Base-by-base conservation (phyloP, 306 rosid species). In the Elaeagnus macrophylla region DNA sequence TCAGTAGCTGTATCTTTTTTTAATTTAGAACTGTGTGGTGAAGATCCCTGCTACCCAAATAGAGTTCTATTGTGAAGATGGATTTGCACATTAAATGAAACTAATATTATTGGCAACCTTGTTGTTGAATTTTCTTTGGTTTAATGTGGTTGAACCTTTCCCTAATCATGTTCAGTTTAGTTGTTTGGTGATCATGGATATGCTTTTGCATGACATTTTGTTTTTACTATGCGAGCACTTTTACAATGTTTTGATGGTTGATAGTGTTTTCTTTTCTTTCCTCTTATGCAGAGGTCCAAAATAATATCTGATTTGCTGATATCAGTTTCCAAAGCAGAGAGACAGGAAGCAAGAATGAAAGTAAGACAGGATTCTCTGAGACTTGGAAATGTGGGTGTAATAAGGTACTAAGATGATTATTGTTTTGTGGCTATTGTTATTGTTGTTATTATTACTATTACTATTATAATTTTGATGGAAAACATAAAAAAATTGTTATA, bases 331-430 rank as follows among this genome's bases (percentile, higher is more conserved):
- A 88, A 93, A 62, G 82, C 96, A 46, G 94, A 93, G 78, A 88
- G 96, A 70, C 96, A 87, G 70, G 99, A 88, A 72, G 95, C 99
- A 53, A 88, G 99, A 74, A 62, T 93, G 75, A 93, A 93, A 78
- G 95, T 93, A 39, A 83, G 96, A 16, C 99, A 93, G 62, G 99
- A 93, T 67, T 88, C 99, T 17, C 70, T 93, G 78, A 82, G 99
- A 72, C 94, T 93, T 17, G 99, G 99, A 61, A 93, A 88, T 72
- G 96, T 93, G 69, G 99, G 99, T 66, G 86, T 93, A 56, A 81
- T 85, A 65, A 88, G 96, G 99, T 88, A 78, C 51, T 67, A 37
- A 20, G 15, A 39, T 51, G n/a, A 32, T 47, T 61, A 50, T 0
- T 25, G 32, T 25, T 3, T 25, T 25, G 32, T 25, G 32, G 32